Evolutionary conservation across 108 stramenopile species (phyloP).

Genomic region (Discostella pseudostelligera): DNA sequence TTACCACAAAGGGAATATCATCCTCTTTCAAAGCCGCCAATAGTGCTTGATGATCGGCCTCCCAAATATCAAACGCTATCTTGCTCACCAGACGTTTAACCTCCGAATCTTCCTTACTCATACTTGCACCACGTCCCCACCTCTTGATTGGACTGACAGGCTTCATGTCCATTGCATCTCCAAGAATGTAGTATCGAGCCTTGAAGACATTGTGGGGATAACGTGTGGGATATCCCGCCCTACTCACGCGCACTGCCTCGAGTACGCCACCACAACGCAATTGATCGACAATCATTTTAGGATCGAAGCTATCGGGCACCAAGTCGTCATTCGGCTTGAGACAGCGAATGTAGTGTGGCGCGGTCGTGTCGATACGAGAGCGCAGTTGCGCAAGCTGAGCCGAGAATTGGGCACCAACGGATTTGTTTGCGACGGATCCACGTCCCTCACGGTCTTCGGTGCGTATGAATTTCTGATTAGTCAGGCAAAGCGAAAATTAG

Average conservation of each 20-base stretch:
- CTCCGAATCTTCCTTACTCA: slow-evolving; percentile 33
- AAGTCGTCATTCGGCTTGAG: slow-evolving; percentile 91
- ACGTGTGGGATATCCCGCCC: slow-evolving; percentile 94
- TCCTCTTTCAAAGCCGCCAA: slow-evolving; percentile 43
- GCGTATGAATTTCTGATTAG: slow-evolving; percentile 60
- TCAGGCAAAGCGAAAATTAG: background rate
- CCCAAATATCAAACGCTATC: slow-evolving; percentile 84
- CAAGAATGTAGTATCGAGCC: slow-evolving; percentile 80
- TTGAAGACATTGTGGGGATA: slow-evolving; percentile 78
- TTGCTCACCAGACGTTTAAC: slow-evolving; percentile 75
- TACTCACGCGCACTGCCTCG: slow-evolving; percentile 95
- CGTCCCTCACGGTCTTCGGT: slow-evolving; percentile 71
- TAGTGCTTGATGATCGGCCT: slow-evolving; percentile 70
- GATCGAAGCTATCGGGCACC: slow-evolving; percentile 79
- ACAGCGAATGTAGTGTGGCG: slow-evolving; percentile 91
- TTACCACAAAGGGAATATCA: slow-evolving; percentile 23
- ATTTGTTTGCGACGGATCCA: slow-evolving; percentile 78
- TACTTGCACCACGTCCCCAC: background rate
- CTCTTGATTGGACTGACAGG: slow-evolving; percentile 52
- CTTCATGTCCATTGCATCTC: slow-evolving; percentile 48
- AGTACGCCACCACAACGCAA: slow-evolving; percentile 93
- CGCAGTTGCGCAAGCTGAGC: slow-evolving; percentile 84
- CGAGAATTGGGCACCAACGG: slow-evolving; percentile 79
- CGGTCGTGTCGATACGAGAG: slow-evolving; percentile 73
- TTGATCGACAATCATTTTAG: slow-evolving; percentile 87